Evolutionary conservation across 2,329 filamentous ascomycete genomes (phyloP), one percentile per base, ranked within the genome.

Genomic region (Thielaviopsis euricoi): DNA sequence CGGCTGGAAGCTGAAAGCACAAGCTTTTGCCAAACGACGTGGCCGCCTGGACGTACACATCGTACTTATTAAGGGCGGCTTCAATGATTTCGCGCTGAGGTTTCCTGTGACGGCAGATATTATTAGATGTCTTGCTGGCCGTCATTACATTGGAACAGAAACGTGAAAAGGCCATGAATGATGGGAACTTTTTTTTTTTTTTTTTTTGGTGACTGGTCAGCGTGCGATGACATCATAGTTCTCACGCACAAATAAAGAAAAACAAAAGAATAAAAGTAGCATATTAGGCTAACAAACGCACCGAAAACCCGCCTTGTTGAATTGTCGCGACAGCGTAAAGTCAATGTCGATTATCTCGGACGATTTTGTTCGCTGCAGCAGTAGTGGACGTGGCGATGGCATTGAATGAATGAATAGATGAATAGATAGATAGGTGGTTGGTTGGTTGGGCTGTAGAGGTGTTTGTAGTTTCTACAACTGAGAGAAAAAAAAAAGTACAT

Each of bases 31-130:
- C 91, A 68, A 96, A 96, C 10, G 85, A 88, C 2, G 87, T 90
- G 57, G 87, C 87, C 52, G 91, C 91, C 70, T 96, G 91, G 0
- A 97, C 79, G 66, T 95, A 96, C 50, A 97, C 86, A 83, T 97
- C 91, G 62, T 90, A 78, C 17, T 88, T 86, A 58, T 86, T 81
- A 9, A 96, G 76, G 2, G 87, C 87, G 7, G 88, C 86, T 59
- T 79, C 76, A 58, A 97, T 91, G 58, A 96, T 89, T 66, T 97
- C 89, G 60, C 87, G 82, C 67, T 96, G 91, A 43, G 87, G 74
- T 12, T 89, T 89, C 64, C 89, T 89, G 61, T 19, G 51, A 23
- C 52, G 37, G 50, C 19, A 23, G 50, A 50, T n/a, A 6, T 26
- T 23, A 22, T 48, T 46, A 29, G 57, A 51, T 37, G 22, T 17